Evolutionary conservation across 2,329 filamentous ascomycete species (phyloP).

Genomic region (Ophiostoma populinum): DNA sequence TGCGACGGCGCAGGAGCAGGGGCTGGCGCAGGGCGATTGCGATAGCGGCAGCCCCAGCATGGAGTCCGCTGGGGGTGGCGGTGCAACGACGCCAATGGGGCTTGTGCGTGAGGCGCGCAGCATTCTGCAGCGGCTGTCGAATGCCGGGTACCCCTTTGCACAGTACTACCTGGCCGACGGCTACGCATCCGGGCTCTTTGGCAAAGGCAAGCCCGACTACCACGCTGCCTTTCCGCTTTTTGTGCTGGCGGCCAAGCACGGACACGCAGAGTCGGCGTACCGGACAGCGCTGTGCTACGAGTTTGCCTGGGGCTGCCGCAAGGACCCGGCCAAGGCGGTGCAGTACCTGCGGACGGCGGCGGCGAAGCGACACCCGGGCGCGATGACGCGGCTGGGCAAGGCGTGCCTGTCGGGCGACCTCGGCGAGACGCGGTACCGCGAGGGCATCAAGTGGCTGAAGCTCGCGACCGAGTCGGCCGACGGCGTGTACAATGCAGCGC

Average conservation of each 20-base stretch:
- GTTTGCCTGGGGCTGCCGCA: constrained; percentile 90
- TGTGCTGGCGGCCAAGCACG: constrained; percentile 84
- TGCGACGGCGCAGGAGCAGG: constrained; percentile 68
- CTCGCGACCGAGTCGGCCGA: constrained; percentile 81
- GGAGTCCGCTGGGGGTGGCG: background rate
- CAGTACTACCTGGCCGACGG: constrained; percentile 96
- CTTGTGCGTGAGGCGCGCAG: constrained; percentile 74
- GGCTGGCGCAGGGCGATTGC: too few relatives aligned
- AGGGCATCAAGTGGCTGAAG: constrained; percentile 94
- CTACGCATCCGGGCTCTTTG: constrained; percentile 86
- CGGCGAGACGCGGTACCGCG: constrained; percentile 70
- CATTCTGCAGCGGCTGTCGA: constrained; percentile 73
- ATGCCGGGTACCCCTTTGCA: constrained; percentile 84
- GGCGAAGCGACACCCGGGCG: constrained; percentile 86
- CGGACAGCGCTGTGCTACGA: constrained; percentile 90
- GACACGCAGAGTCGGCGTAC: constrained; percentile 90
- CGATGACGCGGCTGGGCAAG: constrained; percentile 80
- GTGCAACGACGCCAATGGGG: constrained; percentile 39
- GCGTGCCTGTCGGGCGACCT: constrained; percentile 83
- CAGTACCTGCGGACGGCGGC: constrained; percentile 85
- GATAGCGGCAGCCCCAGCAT: too few relatives aligned
- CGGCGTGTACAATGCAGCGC: constrained; percentile 77
- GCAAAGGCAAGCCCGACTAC: constrained; percentile 83
- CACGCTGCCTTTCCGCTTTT: constrained; percentile 87
- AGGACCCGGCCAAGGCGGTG: constrained; percentile 78